These are phyloP conservation scores for Colletotrichum sp. DNA, from an alignment of 2,329 filamentous ascomycete genomes.

Conservation along the genomic window DNA sequence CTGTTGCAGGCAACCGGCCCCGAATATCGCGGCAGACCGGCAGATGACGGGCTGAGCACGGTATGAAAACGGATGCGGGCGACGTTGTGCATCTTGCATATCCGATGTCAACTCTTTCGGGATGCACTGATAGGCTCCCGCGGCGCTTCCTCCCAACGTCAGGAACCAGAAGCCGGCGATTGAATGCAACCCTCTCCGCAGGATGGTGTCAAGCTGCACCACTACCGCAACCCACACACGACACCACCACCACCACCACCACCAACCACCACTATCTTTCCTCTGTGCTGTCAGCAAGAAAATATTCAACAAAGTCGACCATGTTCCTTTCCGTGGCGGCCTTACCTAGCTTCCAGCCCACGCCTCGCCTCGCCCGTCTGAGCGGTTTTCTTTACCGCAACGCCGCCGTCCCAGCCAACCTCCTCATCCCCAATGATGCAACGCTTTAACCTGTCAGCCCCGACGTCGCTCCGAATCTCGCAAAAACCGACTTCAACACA, in stretches of 20 bases:
- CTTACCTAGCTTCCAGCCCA: not conserved
- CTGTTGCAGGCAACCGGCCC: not conserved
- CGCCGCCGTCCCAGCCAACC: not conserved
- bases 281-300: not conserved
- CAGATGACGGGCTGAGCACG: slow-evolving; percentile 14
- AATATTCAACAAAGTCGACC: slow-evolving; percentile 11
- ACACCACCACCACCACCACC: not conserved
- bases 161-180: slow-evolving; percentile 3
- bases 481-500: slow-evolving; percentile 4
- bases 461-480: slow-evolving; percentile 20
- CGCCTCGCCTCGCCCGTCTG: slow-evolving; percentile 7
- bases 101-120: slow-evolving; percentile 2
- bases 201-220: slow-evolving; percentile 10
- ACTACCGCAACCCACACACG: not conserved
- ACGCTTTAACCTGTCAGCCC: slow-evolving; percentile 2
- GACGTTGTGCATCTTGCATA: not conserved
- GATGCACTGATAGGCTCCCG: slow-evolving; percentile 6
- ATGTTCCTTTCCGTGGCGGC: not conserved
- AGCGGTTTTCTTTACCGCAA: not conserved
- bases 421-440: not conserved
- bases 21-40: not conserved
- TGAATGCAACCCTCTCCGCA: slow-evolving; percentile 19
- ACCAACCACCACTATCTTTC: not conserved
- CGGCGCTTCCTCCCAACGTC: not conserved
- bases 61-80: not conserved